Percentiles rank a stretch among this genome's conserved stretches.
Evolutionary conservation across 345 rosid genomes (phyloP).

Genomic region (Combretum micranthum): DNA sequence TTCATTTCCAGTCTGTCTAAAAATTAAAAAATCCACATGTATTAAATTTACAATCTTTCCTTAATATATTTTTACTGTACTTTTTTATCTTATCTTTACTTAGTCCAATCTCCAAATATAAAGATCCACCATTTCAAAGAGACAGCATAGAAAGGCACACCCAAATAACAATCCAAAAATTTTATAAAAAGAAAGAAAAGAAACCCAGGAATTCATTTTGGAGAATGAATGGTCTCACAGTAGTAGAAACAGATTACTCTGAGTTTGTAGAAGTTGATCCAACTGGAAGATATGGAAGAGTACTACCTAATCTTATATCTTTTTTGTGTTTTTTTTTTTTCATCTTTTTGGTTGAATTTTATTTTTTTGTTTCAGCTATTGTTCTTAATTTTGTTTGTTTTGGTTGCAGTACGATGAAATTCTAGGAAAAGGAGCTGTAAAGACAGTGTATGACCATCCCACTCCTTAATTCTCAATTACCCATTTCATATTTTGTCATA

Average conservation of each 20-base stretch:
- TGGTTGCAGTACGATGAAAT: slow-evolving; percentile 74
- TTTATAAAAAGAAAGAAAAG: too few relatives aligned
- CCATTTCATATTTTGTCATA: slow-evolving; percentile 16
- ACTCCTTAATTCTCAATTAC: slow-evolving; percentile 10
- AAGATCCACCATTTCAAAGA: too few relatives aligned
- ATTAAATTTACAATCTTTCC: too few relatives aligned
- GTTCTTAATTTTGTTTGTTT: slow-evolving; percentile 8
- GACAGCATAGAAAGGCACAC: too few relatives aligned
- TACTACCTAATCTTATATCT: slow-evolving; percentile 9
- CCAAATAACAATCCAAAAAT: too few relatives aligned
- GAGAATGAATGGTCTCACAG: slow-evolving; percentile 55
- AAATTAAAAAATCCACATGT: too few relatives aligned
- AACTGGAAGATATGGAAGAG: slow-evolving; percentile 96
- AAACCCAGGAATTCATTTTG: background rate
- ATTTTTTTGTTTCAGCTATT: slow-evolving; percentile 3
- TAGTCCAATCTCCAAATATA: too few relatives aligned
- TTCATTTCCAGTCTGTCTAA: too few relatives aligned
- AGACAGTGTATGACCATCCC: slow-evolving; percentile 69
- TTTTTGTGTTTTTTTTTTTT: background rate
- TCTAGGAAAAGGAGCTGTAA: slow-evolving; percentile 97
- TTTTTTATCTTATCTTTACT: too few relatives aligned
- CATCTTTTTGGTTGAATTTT: background rate
- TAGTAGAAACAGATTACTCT: slow-evolving; percentile 38
- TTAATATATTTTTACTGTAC: too few relatives aligned
- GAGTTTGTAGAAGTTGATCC: slow-evolving; percentile 98